Evolutionary conservation across 768 basidiomycete species (phyloP).

Genomic region (Lanmaoa rubissima): DNA sequence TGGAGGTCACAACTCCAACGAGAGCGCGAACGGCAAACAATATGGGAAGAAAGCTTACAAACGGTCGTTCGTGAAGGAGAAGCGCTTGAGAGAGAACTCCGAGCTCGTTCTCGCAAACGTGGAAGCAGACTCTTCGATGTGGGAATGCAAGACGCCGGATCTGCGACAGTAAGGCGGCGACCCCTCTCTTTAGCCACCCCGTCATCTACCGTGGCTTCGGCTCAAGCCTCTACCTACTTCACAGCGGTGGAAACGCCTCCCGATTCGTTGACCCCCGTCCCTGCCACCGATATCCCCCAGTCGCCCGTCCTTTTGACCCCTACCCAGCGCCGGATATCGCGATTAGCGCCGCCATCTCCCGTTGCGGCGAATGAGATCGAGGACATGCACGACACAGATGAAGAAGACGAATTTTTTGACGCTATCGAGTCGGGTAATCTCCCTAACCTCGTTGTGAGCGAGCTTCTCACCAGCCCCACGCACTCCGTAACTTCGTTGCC

Average conservation of each 20-base stretch:
- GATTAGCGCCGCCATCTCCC: slow-evolving; percentile 12
- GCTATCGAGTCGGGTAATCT: slow-evolving; percentile 84
- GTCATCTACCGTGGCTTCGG: slow-evolving; percentile 16
- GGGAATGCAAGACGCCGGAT: slow-evolving; percentile 22
- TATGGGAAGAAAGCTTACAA: slow-evolving; percentile 92
- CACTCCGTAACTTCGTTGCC: slow-evolving; percentile 35
- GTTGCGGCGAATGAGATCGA: slow-evolving; percentile 33
- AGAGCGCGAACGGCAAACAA: slow-evolving; percentile 57
- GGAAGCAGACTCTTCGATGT: slow-evolving; percentile 56
- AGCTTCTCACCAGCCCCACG: slow-evolving; percentile 52
- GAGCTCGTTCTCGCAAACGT: slow-evolving; percentile 53
- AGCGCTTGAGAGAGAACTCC: slow-evolving; percentile 75
- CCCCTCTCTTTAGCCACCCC: slow-evolving; percentile 15
- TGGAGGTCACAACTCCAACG: slow-evolving; percentile 63
- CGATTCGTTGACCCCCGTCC: slow-evolving; percentile 3
- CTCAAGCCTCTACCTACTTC: slow-evolving; percentile 20
- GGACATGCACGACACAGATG: slow-evolving; percentile 54
- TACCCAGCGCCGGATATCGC: slow-evolving; percentile 21
- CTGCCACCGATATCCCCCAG: slow-evolving; percentile 2
- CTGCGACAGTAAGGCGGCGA: slow-evolving; percentile 20
- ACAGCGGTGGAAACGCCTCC: slow-evolving; percentile 23
- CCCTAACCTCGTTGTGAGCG: slow-evolving; percentile 70
- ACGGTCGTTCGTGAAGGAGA: slow-evolving; percentile 86
- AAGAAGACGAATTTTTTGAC: slow-evolving; percentile 97
- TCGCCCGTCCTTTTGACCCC: slow-evolving; percentile 21